These are phyloP conservation scores for Mycena vulgaris DNA, from an alignment of 768 basidiomycete genomes.

Conservation along the genomic window DNA sequence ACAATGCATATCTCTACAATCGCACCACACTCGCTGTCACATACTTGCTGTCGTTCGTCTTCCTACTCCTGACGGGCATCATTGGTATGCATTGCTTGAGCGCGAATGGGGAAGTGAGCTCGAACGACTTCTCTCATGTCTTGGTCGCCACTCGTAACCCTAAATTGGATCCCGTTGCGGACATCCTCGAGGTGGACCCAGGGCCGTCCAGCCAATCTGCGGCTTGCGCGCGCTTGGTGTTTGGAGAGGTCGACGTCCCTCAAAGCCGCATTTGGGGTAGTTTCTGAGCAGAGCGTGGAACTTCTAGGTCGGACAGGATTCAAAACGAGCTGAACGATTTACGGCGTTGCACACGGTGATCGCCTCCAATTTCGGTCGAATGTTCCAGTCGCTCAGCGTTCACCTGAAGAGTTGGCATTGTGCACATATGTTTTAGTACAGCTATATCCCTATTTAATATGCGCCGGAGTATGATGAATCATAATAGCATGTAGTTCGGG, in stretches of 20 bases:
- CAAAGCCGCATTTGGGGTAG: not conserved
- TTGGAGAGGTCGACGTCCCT: constrained; percentile 7
- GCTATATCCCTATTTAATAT: too few species aligned
- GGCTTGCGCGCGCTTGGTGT: constrained; percentile 1
- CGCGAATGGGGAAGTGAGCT: constrained; percentile 21
- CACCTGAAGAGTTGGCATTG: too few species aligned
- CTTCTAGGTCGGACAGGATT: not conserved
- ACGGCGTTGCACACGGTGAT: too few species aligned
- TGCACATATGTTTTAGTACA: too few species aligned
- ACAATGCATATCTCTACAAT: constrained; percentile 16
- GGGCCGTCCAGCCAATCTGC: not conserved
- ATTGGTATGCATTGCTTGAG: constrained; percentile 14
- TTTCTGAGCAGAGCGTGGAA: not conserved
- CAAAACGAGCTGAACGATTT: not conserved
- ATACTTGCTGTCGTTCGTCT: not conserved
- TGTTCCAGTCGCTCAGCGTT: too few species aligned
- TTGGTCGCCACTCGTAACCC: constrained; percentile 27
- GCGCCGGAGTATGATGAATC: too few species aligned
- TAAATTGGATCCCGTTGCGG: constrained; percentile 17
- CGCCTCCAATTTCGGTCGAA: too few species aligned
- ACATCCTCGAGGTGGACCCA: constrained; percentile 2
- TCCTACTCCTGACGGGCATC: constrained; percentile 9
- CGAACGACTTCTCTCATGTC: constrained; percentile 18
- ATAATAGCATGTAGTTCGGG: too few species aligned
- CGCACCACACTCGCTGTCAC: constrained; percentile 18